A percentile compares a stretch with the other conserved stretches of the same genome.
These are phyloP conservation scores for Berberis thunbergii DNA, from an alignment of 164 flowering plant species.

Conservation along the genomic window DNA sequence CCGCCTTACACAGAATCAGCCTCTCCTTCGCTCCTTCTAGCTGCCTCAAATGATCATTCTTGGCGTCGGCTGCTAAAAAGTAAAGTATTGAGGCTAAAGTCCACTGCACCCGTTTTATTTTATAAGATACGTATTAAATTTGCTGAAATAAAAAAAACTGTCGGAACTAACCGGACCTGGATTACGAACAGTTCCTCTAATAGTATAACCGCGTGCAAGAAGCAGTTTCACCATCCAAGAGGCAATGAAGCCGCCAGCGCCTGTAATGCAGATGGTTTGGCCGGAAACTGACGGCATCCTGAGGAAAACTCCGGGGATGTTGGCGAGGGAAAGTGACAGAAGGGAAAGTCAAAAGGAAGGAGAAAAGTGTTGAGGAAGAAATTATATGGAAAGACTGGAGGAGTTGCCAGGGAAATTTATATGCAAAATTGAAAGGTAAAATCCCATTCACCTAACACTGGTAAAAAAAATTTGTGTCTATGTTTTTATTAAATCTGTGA, in stretches of 20 bases:
- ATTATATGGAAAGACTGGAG: too few species aligned
- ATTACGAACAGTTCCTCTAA: conserved; percentile 43
- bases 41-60: conserved; percentile 71
- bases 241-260: conserved; percentile 65
- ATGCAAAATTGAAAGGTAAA: too few species aligned
- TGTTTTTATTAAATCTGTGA: too few species aligned
- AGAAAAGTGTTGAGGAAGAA: too few species aligned
- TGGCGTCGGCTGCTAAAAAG: conserved; percentile 55
- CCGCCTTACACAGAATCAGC: conserved; percentile 56
- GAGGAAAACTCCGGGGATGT: conserved; percentile 20
- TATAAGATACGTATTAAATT: too few species aligned
- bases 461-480: too few species aligned
- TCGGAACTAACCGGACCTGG: conserved; percentile 20
- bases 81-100: too few species aligned
- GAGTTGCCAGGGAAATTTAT: too few species aligned
- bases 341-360: too few species aligned
- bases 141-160: too few species aligned
- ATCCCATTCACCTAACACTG: too few species aligned
- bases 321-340: not conserved
- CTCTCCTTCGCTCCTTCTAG: conserved; percentile 75
- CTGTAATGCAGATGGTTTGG: conserved; percentile 45
- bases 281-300: conserved; percentile 21
- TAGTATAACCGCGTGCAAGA: conserved; percentile 39
- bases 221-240: conserved; percentile 55
- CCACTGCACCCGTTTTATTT: too few species aligned